Conservation (phyloP, 2,329 filamentous ascomycete genomes). For the Xylaria sp. region DNA sequence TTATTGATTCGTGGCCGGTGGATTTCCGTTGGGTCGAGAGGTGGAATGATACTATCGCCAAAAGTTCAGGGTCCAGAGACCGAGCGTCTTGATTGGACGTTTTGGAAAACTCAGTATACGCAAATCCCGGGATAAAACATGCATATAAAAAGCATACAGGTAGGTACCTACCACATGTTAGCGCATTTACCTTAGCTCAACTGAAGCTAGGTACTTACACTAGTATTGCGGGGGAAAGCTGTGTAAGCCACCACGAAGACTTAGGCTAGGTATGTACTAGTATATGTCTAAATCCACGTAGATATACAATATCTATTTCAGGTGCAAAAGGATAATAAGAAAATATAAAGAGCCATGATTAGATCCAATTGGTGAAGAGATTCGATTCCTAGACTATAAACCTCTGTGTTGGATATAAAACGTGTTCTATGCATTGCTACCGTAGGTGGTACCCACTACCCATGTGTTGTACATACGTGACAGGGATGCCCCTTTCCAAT, state of each 20-base stretch:
- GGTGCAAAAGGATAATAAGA: no score
- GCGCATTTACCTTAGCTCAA: no score
- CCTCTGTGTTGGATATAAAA: background rate
- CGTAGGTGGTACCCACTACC: background rate
- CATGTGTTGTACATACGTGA: background rate
- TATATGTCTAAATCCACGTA: no score
- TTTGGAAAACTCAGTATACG: slow-evolving; percentile 16
- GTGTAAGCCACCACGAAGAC: no score
- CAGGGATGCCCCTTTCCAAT: slow-evolving; percentile 5
- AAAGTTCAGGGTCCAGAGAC: slow-evolving; percentile 12
- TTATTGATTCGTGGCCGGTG: background rate
- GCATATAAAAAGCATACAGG: background rate
- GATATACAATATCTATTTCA: no score
- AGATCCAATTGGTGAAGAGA: no score
- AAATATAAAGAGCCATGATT: no score
- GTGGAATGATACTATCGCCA: slow-evolving; percentile 22
- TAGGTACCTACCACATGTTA: background rate
- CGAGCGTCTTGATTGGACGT: slow-evolving; percentile 22
- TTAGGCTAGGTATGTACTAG: no score
- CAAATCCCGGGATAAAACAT: background rate
- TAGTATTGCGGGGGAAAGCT: no score
- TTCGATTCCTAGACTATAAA: background rate
- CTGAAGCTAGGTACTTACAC: no score
- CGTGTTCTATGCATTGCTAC: background rate
- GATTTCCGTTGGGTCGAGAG: background rate